These are phyloP conservation scores for Sapria himalayana DNA, from an alignment of 345 rosid species.

Conservation along the genomic window DNA sequence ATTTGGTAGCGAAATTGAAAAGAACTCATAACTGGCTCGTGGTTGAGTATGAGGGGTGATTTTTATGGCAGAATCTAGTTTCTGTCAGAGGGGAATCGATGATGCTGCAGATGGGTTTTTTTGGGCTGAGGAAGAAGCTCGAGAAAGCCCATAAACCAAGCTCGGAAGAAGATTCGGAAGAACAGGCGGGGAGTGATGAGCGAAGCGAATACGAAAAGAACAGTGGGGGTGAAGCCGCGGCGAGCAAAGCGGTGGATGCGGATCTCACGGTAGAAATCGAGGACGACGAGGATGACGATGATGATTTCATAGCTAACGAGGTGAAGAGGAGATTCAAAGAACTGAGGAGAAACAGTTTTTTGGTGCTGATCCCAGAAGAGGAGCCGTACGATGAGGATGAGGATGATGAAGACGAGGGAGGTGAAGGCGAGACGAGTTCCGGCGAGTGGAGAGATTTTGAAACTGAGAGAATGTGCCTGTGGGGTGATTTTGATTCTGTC, in stretches of 20 bases:
- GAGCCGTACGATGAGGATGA: conserved; percentile 45
- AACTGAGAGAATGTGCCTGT: conserved; percentile 80
- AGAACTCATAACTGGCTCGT: too few species aligned
- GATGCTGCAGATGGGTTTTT: conserved; percentile 40
- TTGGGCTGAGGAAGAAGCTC: conserved; percentile 47
- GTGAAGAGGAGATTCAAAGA: conserved; percentile 84
- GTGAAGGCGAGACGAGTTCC: conserved; percentile 38
- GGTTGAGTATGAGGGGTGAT: too few species aligned
- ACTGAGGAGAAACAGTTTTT: conserved; percentile 72
- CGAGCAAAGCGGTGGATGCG: conserved; percentile 16
- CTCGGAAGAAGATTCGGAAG: conserved; percentile 30
- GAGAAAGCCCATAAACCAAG: conserved; percentile 31
- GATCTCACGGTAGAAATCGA: conserved; percentile 11
- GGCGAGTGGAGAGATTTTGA: conserved; percentile 79
- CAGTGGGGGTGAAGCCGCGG: conserved; percentile 13
- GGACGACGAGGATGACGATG: conserved; percentile 65
- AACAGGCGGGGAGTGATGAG: conserved; percentile 20
- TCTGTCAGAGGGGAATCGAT: conserved; percentile 12
- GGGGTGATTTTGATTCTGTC: conserved; percentile 86
- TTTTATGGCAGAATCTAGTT: too few species aligned
- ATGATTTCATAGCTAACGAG: conserved; percentile 82
- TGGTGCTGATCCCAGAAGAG: conserved; percentile 93
- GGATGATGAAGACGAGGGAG: conserved; percentile 36
- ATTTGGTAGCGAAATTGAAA: too few species aligned
- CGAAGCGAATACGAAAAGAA: conserved; percentile 23